Base-by-base conservation (phyloP, 192 early-diverging fungal genomes). In the Umbelopsis isabellina region DNA sequence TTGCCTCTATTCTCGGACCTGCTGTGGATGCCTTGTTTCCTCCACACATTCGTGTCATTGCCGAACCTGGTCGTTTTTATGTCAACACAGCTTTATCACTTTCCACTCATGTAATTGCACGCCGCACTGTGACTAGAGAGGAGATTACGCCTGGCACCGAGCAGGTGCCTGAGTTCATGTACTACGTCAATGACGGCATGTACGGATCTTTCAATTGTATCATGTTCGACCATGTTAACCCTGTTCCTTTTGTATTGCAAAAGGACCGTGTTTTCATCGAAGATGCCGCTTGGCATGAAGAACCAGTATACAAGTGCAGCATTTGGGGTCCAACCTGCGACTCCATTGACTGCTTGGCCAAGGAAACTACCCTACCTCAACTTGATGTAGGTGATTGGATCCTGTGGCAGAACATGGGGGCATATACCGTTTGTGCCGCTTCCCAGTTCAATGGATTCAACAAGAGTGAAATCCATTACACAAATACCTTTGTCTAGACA, bases 321-420 rank as follows among this genome's bases (percentile, higher is more conserved):
- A 84, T 97, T 49, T 99, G 96, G 96, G 97, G 97, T 18, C 97
- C 95, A 21, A 99, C 98, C 35, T 99, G 98, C 80, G 98, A 99
- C 84, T 97, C 95, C 21, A 96, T 98, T 69, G 97, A 99, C 85
- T 95, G 92, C 78, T 90, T 99, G 67, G 84, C 84, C 68, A 76
- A 87, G 25, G 79, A 86, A 44, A 75, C 82, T 6, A 55, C 51
- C 49, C 84, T 99, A 69, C 95, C 95, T 9, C 87, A 92, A 77
- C 82, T 99, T 77, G 84, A 92, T 50, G 85, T 95, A 51, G 98
- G 97, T 44, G 97, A 99, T 83, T 99, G 98, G 98, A 78, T 99
- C 45, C 89, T 90, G 72, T 98, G 93, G 77, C 89, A 94, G 53
- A 81, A 90, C 78, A 99, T 99, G 98, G 98, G 98, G 25, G 97